Conservation (phyloP, 1,284 basidiomycete species). For the Ceratobasidium sp. region DNA sequence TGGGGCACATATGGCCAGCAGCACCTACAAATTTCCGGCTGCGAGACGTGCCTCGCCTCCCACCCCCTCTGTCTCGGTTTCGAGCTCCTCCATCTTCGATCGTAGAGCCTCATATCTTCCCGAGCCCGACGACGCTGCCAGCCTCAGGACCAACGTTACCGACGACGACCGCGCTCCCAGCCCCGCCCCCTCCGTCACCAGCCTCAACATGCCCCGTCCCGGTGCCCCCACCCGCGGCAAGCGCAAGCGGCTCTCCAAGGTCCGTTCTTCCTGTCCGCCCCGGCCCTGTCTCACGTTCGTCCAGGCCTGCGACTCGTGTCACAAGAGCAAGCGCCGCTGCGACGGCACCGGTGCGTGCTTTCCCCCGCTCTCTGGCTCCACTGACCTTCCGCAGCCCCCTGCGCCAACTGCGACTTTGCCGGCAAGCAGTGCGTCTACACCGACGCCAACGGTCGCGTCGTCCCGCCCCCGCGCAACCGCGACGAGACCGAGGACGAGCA, state of each 20-base stretch:
- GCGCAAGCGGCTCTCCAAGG: slow-evolving; percentile 73
- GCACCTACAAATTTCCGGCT: slow-evolving; percentile 5
- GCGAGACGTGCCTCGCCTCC: background rate
- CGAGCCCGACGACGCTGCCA: slow-evolving; percentile 19
- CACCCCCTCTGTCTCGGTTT: slow-evolving; percentile 23
- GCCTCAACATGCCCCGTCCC: slow-evolving; percentile 40
- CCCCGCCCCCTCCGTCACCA: slow-evolving; percentile 41
- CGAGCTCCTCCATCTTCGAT: slow-evolving; percentile 22
- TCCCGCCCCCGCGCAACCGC: slow-evolving; percentile 64
- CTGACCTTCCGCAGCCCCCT: slow-evolving; percentile 61
- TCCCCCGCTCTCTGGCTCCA: slow-evolving; percentile 9
- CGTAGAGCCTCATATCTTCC: background rate
- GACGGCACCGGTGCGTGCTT: slow-evolving; percentile 73
- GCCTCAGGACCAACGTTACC: slow-evolving; percentile 44
- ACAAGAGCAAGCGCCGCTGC: slow-evolving; percentile 80
- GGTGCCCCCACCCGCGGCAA: slow-evolving; percentile 52
- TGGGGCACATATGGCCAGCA: background rate
- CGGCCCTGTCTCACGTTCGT: slow-evolving; percentile 17
- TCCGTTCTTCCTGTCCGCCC: slow-evolving; percentile 46
- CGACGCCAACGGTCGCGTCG: slow-evolving; percentile 74
- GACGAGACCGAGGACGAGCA: slow-evolving; percentile 31
- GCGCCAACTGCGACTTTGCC: slow-evolving; percentile 82
- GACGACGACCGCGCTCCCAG: slow-evolving; percentile 41
- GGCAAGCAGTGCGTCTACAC: slow-evolving; percentile 81
- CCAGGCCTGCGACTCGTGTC: slow-evolving; percentile 81